Base-by-base conservation (phyloP, 2,329 filamentous ascomycete species). In the Aureobasidium musti region DNA sequence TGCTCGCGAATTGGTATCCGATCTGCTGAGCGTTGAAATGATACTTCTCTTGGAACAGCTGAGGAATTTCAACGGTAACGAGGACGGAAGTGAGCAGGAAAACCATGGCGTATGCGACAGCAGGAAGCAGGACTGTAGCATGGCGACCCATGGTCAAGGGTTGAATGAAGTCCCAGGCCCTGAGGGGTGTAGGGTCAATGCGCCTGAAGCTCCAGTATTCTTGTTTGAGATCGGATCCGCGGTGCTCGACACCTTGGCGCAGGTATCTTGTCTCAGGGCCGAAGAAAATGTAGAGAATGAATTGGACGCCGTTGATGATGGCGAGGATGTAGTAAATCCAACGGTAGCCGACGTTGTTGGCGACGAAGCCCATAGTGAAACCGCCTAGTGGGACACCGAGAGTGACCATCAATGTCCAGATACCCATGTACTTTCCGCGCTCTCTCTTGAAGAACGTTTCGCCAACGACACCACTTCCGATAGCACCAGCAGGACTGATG, bases 281-380 rank as follows among this genome's bases (percentile, higher is more conserved):
- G 21, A 84, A 70, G 71, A 86, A 82, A 61, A 85, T 71, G 71
- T 86, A 86, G 19, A 84, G 71, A 50, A 86, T 72, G 65, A 86
- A 79, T 68, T 87, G 84, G 2, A 78, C 81, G 54, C 77, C 82
- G 66, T 87, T 86, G 70, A 80, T 82, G 37, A 86, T 86, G 1
- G 83, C 82, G 28, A 86, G 74, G 33, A 82, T 79, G 79, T 81
- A 86, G 71, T 83, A 86, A 30, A 86, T 85, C 84, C 84, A 86
- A n/a, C 81, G 78, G 61, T 83, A 86, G 1, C 81, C 80, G 17
- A 82, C 78, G 11, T 80, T 77, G 66, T 82, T 74, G 0, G 82
- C 79, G 0, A 86, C 83, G 65, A 79, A 79, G 1, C 77, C 77
- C 43, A 77, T 74, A 49, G 79, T 71, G 50, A 79, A 75, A 0